Percentiles rank a stretch among this genome's conserved stretches.
Evolutionary conservation across 2,329 filamentous ascomycete species (phyloP).

Genomic region (Cytospora schulzeri): DNA sequence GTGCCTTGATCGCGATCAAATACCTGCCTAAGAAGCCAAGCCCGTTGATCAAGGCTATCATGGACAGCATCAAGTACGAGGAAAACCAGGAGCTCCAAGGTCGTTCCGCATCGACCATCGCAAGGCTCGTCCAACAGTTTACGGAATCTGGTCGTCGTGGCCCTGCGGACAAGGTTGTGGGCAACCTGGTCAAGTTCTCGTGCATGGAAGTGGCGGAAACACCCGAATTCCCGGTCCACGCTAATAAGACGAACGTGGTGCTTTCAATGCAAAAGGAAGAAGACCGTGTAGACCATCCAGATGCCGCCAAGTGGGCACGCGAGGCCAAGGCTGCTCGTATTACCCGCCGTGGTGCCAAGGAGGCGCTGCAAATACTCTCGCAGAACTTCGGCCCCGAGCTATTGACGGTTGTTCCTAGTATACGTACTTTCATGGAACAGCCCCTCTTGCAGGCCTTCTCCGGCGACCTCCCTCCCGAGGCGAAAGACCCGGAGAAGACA

Average conservation of each 20-base stretch:
- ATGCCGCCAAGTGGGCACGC: conserved; percentile 84
- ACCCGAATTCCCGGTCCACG: conserved; percentile 88
- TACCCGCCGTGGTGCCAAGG: conserved; percentile 89
- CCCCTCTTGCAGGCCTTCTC: conserved; percentile 77
- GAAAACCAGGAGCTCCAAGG: conserved; percentile 87
- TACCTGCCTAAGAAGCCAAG: conserved; percentile 91
- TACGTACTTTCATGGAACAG: conserved; percentile 78
- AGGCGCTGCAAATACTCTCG: conserved; percentile 86
- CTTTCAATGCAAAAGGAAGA: conserved; percentile 96
- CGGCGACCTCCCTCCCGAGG: conserved; percentile 69
- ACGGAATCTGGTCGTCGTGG: conserved; percentile 77
- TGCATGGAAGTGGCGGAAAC: conserved; percentile 98
- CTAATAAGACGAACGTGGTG: conserved; percentile 75
- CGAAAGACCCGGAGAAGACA: conserved; percentile 70
- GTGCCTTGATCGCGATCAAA: conserved; percentile 84
- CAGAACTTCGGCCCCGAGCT: conserved; percentile 75
- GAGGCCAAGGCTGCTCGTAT: conserved; percentile 89
- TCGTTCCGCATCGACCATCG: conserved; percentile 83
- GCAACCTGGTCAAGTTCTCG: conserved; percentile 94
- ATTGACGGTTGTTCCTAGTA: conserved; percentile 80
- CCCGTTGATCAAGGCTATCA: conserved; percentile 90
- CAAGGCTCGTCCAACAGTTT: conserved; percentile 82
- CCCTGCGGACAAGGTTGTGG: conserved; percentile 92
- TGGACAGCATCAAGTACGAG: conserved; percentile 97
- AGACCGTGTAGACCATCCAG: conserved; percentile 87